These are phyloP conservation scores for Trichopus zeylanicus DNA, from an alignment of 116 monocot species.

Conservation along the genomic window DNA sequence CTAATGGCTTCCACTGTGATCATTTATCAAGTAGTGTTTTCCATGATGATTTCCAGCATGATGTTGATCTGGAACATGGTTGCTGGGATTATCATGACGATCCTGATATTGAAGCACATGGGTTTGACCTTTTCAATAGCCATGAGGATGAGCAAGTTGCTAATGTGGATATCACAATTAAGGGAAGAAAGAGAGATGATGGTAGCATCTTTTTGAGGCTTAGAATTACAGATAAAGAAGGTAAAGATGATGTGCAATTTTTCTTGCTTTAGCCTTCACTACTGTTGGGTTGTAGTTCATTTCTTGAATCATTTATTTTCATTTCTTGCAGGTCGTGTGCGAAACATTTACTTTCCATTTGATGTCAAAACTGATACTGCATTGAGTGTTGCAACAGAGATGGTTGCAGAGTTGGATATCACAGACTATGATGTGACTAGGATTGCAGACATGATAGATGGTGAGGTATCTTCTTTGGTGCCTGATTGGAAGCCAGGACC, in stretches of 20 bases:
- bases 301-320: neutral
- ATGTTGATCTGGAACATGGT: conserved; percentile 17
- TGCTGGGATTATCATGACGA: conserved; percentile 35
- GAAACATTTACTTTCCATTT: conserved; percentile 83
- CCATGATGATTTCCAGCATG: conserved; percentile 12
- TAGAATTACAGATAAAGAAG: conserved; percentile 66
- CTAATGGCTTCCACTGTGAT: conserved; percentile 29
- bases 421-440: conserved; percentile 71
- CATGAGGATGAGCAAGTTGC: conserved; percentile 30
- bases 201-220: conserved; percentile 77
- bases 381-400: conserved; percentile 78
- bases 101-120: conserved; percentile 29
- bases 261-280: neutral
- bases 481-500: conserved; percentile 71
- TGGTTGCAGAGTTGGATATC: conserved; percentile 81
- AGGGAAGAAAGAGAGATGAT: conserved; percentile 72
- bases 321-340: conserved; percentile 46
- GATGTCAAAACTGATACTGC: conserved; percentile 77
- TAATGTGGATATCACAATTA: conserved; percentile 61
- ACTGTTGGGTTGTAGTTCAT: too few species aligned
- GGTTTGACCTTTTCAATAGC: conserved; percentile 51
- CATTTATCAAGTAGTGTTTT: too few species aligned
- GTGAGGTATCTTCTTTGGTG: conserved; percentile 50
- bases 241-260: conserved; percentile 7
- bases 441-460: conserved; percentile 90